These are phyloP conservation scores for Rutstroemia sp. DNA, from an alignment of 2,329 filamentous ascomycete species.

Conservation along the genomic window DNA sequence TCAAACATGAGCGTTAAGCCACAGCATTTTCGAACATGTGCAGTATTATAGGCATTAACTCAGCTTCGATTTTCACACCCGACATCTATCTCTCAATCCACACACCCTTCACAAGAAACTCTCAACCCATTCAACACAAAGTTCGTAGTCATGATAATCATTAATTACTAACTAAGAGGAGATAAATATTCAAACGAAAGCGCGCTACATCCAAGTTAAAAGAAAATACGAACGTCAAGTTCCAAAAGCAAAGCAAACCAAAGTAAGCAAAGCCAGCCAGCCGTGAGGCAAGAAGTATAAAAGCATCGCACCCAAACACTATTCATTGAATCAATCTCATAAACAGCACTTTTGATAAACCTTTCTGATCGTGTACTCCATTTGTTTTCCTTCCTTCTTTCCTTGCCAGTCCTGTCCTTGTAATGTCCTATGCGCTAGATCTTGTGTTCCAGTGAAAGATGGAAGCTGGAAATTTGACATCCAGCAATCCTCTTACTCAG, in stretches of 20 bases:
- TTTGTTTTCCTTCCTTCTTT: neutral
- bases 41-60: too few relatives aligned
- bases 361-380: conserved; percentile 12
- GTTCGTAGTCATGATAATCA: too few relatives aligned
- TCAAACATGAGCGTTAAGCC: too few relatives aligned
- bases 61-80: too few relatives aligned
- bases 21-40: too few relatives aligned
- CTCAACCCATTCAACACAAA: too few relatives aligned
- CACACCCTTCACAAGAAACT: too few relatives aligned
- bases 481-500: too few relatives aligned
- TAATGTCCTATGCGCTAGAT: neutral
- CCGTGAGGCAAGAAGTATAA: conserved; percentile 26
- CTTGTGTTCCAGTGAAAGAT: neutral
- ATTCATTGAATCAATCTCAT: neutral
- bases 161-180: too few relatives aligned
- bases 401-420: neutral
- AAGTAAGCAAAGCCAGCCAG: conserved; percentile 12
- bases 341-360: neutral
- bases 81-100: too few relatives aligned
- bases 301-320: neutral
- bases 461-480: too few relatives aligned
- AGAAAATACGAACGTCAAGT: neutral
- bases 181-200: neutral
- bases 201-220: neutral
- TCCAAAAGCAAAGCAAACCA: neutral